Percentiles rank a stretch among this genome's conserved stretches.
These are phyloP conservation scores for Xylariaceae sp. DNA, from an alignment of 2,329 filamentous ascomycete species.

Conservation along the genomic window DNA sequence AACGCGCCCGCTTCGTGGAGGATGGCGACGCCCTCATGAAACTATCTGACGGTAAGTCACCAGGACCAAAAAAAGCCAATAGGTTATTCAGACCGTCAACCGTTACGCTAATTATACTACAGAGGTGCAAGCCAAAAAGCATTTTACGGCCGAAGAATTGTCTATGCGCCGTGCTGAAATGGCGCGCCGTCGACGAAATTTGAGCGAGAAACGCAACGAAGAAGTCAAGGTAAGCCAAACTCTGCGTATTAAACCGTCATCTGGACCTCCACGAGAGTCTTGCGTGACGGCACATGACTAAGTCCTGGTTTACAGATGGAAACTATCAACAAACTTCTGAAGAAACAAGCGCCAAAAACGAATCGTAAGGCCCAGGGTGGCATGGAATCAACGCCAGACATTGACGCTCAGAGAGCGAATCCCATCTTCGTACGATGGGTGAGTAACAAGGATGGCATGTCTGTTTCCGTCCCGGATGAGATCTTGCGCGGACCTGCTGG, in stretches of 20 bases:
- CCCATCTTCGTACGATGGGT: slow-evolving; percentile 65
- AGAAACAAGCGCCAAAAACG: slow-evolving; percentile 76
- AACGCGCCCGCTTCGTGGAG: slow-evolving; percentile 55
- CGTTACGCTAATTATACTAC: slow-evolving; percentile 12
- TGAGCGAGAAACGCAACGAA: slow-evolving; percentile 60
- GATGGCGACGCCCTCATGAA: slow-evolving; percentile 48
- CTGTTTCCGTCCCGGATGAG: slow-evolving; percentile 61
- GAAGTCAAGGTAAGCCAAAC: slow-evolving; percentile 53
- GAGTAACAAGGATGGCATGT: slow-evolving; percentile 58
- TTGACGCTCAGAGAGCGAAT: slow-evolving; percentile 45
- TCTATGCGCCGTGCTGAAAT: slow-evolving; percentile 59
- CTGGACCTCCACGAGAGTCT: not conserved
- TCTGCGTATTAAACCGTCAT: not conserved
- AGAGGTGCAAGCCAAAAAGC: slow-evolving; percentile 61
- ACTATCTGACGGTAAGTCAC: slow-evolving; percentile 50
- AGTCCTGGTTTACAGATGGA: slow-evolving; percentile 56
- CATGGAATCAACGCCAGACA: slow-evolving; percentile 46
- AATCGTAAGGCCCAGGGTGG: slow-evolving; percentile 46
- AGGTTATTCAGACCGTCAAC: not conserved
- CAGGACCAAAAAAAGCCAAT: not conserved
- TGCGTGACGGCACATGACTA: not conserved
- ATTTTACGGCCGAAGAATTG: slow-evolving; percentile 55
- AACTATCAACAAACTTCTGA: slow-evolving; percentile 84
- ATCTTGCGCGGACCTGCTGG: slow-evolving; percentile 61
- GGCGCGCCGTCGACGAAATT: slow-evolving; percentile 54